Conservation (phyloP, 176 grass and related monocot species). For the Canna indica region DNA sequence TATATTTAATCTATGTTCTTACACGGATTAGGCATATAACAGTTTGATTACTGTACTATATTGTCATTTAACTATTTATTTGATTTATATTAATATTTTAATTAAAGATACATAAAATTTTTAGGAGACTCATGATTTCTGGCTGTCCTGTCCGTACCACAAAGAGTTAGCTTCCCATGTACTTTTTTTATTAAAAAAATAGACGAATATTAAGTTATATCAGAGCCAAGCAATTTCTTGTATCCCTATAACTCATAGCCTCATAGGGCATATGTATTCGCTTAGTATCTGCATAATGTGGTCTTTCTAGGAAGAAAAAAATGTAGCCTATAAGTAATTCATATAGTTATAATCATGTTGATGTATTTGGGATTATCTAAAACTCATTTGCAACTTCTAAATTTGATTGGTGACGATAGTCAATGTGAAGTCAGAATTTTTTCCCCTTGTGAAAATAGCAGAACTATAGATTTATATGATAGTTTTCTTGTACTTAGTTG, state of each 20-base stretch:
- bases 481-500: too few species aligned
- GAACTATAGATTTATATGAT: too few species aligned
- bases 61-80: neutral
- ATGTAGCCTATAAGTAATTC: too few species aligned
- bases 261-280: neutral
- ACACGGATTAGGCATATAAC: conserved; percentile 3
- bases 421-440: too few species aligned
- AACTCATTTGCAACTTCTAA: too few species aligned
- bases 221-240: neutral
- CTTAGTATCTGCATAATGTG: neutral
- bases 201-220: neutral
- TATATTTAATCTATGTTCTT: conserved; percentile 8
- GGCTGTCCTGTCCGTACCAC: neutral
- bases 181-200: neutral
- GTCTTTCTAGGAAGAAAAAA: neutral
- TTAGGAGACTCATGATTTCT: neutral
- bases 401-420: too few species aligned
- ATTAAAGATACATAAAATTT: neutral
- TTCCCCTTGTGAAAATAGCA: too few species aligned
- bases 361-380: too few species aligned
- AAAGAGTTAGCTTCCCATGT: too few species aligned
- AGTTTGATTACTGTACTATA: neutral
- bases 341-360: too few species aligned
- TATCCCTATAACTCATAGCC: too few species aligned
- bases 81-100: neutral